Conservation (phyloP, 768 basidiomycete species). For the Kwoniella sp. region DNA sequence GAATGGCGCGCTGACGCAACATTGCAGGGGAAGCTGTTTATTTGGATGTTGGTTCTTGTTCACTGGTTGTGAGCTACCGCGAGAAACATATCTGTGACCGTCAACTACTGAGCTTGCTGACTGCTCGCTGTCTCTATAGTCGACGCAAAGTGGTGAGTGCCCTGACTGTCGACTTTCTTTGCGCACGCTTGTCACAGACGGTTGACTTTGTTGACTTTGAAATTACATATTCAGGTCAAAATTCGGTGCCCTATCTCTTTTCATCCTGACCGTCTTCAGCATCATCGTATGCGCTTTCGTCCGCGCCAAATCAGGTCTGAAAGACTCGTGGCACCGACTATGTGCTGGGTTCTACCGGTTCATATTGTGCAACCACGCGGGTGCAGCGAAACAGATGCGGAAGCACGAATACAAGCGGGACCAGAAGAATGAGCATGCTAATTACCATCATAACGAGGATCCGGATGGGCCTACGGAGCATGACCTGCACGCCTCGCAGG, state of each 20-base stretch:
- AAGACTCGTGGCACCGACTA: slow-evolving; percentile 12
- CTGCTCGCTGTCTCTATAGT: slow-evolving; percentile 19
- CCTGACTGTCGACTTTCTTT: neutral
- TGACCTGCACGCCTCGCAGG: slow-evolving; percentile 25
- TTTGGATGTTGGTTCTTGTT: slow-evolving; percentile 41
- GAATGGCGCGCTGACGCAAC: neutral
- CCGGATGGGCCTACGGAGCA: slow-evolving; percentile 15
- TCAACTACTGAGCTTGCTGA: neutral
- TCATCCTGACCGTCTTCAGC: slow-evolving; percentile 17
- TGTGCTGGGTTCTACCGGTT: slow-evolving; percentile 8
- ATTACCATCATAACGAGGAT: slow-evolving; percentile 11
- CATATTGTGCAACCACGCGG: slow-evolving; percentile 8
- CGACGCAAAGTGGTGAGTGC: slow-evolving; percentile 24
- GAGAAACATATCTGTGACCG: too few relatives aligned
- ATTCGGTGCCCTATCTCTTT: slow-evolving; percentile 36
- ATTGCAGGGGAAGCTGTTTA: slow-evolving; percentile 39
- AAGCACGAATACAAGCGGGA: slow-evolving; percentile 7
- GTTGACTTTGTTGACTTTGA: too few relatives aligned
- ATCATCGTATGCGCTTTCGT: slow-evolving; percentile 32
- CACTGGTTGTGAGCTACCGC: slow-evolving; percentile 41
- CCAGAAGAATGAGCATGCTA: slow-evolving; percentile 13
- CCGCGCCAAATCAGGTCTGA: slow-evolving; percentile 15
- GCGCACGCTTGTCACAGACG: too few relatives aligned
- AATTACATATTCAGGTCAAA: slow-evolving; percentile 36
- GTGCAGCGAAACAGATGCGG: slow-evolving; percentile 3